A percentile compares a stretch with the other conserved stretches of the same genome.
Conservation (phyloP, 2,329 filamentous ascomycete species). For the Beauveria asiatica region DNA sequence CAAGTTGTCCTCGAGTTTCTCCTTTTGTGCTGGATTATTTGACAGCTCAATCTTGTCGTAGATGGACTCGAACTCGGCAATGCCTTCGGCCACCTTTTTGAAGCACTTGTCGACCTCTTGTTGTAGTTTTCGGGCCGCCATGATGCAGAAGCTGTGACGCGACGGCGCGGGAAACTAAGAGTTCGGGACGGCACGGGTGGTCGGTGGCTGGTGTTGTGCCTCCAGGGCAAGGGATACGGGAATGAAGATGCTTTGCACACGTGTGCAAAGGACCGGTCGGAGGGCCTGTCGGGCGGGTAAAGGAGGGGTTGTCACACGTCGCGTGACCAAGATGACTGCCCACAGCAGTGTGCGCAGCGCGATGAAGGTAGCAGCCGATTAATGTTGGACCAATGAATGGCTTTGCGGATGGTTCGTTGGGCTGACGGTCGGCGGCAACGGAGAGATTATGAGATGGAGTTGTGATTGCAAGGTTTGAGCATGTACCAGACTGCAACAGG, state of each 20-base stretch:
- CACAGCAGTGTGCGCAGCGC: constrained; percentile 7
- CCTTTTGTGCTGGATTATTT: constrained; percentile 88
- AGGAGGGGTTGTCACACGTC: constrained; percentile 1
- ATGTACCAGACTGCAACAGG: constrained; percentile 6
- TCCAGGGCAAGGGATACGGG: neutral
- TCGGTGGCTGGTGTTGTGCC: neutral
- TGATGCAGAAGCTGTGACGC: constrained; percentile 35
- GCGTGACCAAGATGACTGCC: constrained; percentile 3
- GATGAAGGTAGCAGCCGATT: neutral
- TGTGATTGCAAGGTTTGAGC: constrained; percentile 4
- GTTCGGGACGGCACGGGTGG: neutral
- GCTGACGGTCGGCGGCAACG: neutral
- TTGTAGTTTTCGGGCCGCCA: constrained; percentile 93
- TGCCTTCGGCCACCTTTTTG: constrained; percentile 94
- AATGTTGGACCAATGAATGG: neutral
- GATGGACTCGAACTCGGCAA: constrained; percentile 84
- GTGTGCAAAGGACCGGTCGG: neutral
- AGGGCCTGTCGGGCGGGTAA: neutral
- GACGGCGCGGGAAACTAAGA: neutral
- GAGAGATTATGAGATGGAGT: constrained; percentile 5
- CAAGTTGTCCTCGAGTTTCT: constrained; percentile 94
- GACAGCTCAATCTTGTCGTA: constrained; percentile 97
- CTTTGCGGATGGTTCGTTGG: constrained; percentile 1
- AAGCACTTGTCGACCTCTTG: constrained; percentile 99
- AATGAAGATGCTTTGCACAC: neutral